Evolutionary conservation across 305 asterid species (phyloP).

Genomic region (Fraxinus greggii): DNA sequence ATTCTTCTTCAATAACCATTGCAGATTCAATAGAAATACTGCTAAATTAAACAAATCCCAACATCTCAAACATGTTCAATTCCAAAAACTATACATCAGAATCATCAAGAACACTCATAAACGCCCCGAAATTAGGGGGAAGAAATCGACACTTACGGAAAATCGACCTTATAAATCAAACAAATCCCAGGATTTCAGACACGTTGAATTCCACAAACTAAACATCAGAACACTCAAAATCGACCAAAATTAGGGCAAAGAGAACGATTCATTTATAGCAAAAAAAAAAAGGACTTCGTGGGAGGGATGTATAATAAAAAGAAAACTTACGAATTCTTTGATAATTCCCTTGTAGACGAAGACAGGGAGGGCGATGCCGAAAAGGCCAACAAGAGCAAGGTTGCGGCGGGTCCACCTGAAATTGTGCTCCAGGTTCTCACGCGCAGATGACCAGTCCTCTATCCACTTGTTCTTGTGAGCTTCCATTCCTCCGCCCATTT

Average conservation of each 20-base stretch:
- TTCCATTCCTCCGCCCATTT: conserved; percentile 98
- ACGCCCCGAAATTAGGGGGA: not conserved
- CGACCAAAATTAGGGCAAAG: conserved; percentile 20
- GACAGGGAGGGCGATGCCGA: conserved; percentile 78
- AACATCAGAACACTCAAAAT: not conserved
- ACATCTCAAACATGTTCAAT: not conserved
- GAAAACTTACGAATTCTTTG: conserved; percentile 65
- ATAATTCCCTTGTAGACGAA: conserved; percentile 83
- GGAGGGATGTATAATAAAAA: not conserved
- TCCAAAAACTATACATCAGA: not conserved
- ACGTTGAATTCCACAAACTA: not conserved
- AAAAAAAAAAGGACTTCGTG: not conserved
- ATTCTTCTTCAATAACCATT: not conserved
- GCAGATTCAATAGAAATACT: not conserved
- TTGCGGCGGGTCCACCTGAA: conserved; percentile 94
- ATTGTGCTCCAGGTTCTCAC: conserved; percentile 86
- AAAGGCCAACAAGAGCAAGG: conserved; percentile 76
- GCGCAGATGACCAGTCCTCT: conserved; percentile 75
- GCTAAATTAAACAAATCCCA: not conserved
- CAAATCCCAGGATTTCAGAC: not conserved
- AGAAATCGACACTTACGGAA: not conserved
- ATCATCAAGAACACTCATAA: not conserved
- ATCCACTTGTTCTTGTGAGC: conserved; percentile 74
- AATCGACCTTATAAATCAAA: not conserved
- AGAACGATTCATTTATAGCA: not conserved